Conservation (phyloP, 257 asterid genomes). For the Nicotiana knightiana region DNA sequence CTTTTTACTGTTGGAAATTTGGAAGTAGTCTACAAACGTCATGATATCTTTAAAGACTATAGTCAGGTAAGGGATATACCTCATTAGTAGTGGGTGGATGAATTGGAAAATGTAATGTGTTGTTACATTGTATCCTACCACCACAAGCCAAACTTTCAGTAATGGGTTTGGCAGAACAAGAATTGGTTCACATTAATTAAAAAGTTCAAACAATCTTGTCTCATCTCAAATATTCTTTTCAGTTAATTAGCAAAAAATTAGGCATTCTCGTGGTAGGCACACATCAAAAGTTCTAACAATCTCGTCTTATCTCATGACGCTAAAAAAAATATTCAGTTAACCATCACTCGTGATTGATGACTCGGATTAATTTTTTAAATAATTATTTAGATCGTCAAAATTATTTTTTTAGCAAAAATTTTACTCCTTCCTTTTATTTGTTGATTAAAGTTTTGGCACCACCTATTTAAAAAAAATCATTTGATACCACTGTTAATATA, state of each 20-base stretch:
- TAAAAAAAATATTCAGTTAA: too few species aligned
- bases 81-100: slow-evolving; percentile 20
- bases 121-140: slow-evolving; percentile 12
- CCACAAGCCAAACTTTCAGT: slow-evolving; percentile 8
- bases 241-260: neutral
- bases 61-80: neutral
- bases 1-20: slow-evolving; percentile 8
- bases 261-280: neutral
- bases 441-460: neutral
- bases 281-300: neutral
- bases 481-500: neutral
- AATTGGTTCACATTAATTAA: neutral
- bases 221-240: neutral
- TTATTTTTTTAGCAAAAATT: neutral
- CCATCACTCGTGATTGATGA: neutral
- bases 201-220: neutral
- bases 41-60: slow-evolving; percentile 12
- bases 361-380: neutral
- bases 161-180: slow-evolving; percentile 18
- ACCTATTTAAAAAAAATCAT: neutral
- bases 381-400: neutral
- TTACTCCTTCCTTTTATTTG: neutral
- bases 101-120: neutral
- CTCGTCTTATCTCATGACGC: neutral
- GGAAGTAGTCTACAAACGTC: slow-evolving; percentile 16